Conservation (phyloP, 306 rosid species). For the Prosopis cineraria region DNA sequence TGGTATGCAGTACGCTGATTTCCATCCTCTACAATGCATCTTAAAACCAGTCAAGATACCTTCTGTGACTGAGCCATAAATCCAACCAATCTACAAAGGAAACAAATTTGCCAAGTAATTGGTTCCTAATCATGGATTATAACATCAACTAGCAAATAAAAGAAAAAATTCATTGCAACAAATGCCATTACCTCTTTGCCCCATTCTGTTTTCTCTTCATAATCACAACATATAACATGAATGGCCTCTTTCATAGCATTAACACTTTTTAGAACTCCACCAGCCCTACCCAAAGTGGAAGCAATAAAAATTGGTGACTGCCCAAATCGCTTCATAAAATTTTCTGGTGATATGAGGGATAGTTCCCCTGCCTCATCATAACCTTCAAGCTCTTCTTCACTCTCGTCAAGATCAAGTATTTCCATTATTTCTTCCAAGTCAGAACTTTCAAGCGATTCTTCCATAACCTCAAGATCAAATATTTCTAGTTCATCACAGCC, state of each 20-base stretch:
- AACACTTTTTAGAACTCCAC: constrained; percentile 79
- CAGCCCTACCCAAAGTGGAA: constrained; percentile 86
- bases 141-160: background rate
- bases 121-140: background rate
- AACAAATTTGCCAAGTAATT: constrained; percentile 18
- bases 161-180: background rate
- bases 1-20: constrained; percentile 53
- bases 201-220: constrained; percentile 96
- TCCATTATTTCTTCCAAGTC: background rate
- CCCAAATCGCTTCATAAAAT: constrained; percentile 81
- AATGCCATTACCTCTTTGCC: constrained; percentile 58
- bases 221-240: constrained; percentile 89
- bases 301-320: constrained; percentile 87
- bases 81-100: constrained; percentile 51
- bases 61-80: constrained; percentile 75
- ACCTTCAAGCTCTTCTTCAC: constrained; percentile 96
- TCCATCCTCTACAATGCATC: constrained; percentile 64
- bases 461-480: background rate
- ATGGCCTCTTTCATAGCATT: constrained; percentile 90
- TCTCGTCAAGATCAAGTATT: constrained; percentile 80
- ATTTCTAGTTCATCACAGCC: background rate
- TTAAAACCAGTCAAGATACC: constrained; percentile 59
- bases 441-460: background rate
- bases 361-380: constrained; percentile 92
- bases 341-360: constrained; percentile 93